phyloP scores from a whole-genome alignment of 805 yeast genomes.

The Cyberlindnera saturnus region DNA sequence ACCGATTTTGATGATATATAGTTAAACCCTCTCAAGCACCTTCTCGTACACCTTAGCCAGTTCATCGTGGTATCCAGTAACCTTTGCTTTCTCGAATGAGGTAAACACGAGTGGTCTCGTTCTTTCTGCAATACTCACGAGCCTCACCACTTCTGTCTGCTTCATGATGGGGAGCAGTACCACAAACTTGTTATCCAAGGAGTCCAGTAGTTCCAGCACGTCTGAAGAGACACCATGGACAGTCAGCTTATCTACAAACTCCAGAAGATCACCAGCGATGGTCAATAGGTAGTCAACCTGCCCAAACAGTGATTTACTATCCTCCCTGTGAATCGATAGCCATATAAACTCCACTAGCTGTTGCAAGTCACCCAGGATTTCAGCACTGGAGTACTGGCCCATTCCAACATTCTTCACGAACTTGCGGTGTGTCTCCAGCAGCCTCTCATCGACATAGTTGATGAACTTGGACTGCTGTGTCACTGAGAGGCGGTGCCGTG shows the following conservation, averaged over 20 bases:
- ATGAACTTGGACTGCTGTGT: conserved; percentile 53
- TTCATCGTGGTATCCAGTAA: conserved; percentile 40
- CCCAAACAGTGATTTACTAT: conserved; percentile 33
- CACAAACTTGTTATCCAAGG: conserved; percentile 36
- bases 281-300: conserved; percentile 57
- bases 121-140: conserved; percentile 47
- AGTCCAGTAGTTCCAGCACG: conserved; percentile 32
- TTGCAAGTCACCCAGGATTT: conserved; percentile 32
- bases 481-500: conserved; percentile 26
- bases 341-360: conserved; percentile 51
- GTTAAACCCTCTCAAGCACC: conserved; percentile 29
- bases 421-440: conserved; percentile 48
- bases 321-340: conserved; percentile 44
- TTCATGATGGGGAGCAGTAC: conserved; percentile 28
- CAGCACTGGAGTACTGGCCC: conserved; percentile 1
- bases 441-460: conserved; percentile 46
- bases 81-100: conserved; percentile 26
- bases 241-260: conserved; percentile 40
- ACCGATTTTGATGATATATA: background rate
- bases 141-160: conserved; percentile 45
- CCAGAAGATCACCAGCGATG: conserved; percentile 62
- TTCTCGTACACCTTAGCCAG: conserved; percentile 38
- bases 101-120: conserved; percentile 38
- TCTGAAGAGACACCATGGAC: conserved; percentile 25
- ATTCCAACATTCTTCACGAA: conserved; percentile 34